phyloP scores from a whole-genome alignment of 192 early-diverging fungal genomes.

The Geosiphon pyriformis region DNA sequence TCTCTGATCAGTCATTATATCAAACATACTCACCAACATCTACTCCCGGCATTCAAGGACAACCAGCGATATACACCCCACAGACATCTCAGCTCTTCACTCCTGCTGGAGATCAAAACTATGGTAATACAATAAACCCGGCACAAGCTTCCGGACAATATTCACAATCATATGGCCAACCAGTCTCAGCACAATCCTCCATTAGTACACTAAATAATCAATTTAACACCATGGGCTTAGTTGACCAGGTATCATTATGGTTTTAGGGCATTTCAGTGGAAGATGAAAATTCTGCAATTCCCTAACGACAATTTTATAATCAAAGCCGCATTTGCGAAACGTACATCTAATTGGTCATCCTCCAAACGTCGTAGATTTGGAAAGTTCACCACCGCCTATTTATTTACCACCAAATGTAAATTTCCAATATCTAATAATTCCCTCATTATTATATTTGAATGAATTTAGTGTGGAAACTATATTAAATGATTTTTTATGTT shows the following conservation, averaged over 20 bases:
- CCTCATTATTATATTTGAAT: not conserved
- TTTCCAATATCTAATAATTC: not conserved
- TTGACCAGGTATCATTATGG: constrained; percentile 23
- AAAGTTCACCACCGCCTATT: constrained; percentile 41
- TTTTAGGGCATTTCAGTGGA: too few species aligned
- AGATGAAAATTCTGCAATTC: too few species aligned
- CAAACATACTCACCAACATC: constrained; percentile 29
- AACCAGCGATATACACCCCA: constrained; percentile 15
- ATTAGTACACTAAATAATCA: constrained; percentile 31
- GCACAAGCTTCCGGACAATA: constrained; percentile 7
- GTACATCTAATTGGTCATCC: constrained; percentile 48
- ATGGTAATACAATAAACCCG: too few species aligned
- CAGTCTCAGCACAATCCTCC: constrained; percentile 12
- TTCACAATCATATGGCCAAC: constrained; percentile 13
- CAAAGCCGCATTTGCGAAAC: constrained; percentile 26
- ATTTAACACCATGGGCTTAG: constrained; percentile 33
- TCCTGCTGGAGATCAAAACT: constrained; percentile 28
- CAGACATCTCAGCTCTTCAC: constrained; percentile 31
- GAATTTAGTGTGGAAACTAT: too few species aligned
- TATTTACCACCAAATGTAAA: constrained; percentile 49
- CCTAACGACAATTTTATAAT: too few species aligned
- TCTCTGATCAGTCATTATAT: constrained; percentile 28
- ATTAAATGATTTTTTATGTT: not conserved
- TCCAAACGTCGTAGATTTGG: constrained; percentile 42
- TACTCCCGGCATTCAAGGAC: constrained; percentile 19